Base-by-base conservation (phyloP, 2,329 filamentous ascomycete species). In the Alternaria rosae region DNA sequence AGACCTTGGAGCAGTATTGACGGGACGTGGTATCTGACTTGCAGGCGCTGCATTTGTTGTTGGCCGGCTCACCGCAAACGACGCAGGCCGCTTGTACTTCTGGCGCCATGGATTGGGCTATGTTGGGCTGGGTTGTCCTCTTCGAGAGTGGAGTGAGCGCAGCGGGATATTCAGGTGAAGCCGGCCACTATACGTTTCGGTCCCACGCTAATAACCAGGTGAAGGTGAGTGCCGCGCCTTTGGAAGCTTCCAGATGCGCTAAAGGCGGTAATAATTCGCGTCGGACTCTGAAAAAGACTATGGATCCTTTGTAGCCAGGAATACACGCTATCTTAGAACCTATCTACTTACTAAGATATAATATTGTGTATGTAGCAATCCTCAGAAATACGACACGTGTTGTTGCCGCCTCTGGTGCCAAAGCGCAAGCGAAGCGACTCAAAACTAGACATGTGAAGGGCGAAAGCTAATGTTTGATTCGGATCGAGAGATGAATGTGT, bases 11-110 rank as follows among this genome's bases (percentile, higher is more conserved):
- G 21, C 61, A 61, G 54, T 61, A 66, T 2, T 21, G 25, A 6
- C 17, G 28, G 4, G 41, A 32, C 23, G 21, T 12, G 9, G 6
- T 28, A 4, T 52, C 21, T 6, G 41, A 43, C 6, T 30, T 57
- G 54, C 61, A 64, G 12, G 21, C 54, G 17, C 9, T 1, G 12
- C 64, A 66, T n/a, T 43, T 52, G 23, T 12, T 42, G n/a, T 28
- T 3, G 4, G 63, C 61, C 13, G n/a, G 38, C 4, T 47, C 28
- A 0, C 26, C 32, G 7, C 64, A 64, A 10, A 44, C 26, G 12
- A 17, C 25, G n/a, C 59, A 61, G 3, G 7, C 10, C 6, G 32
- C 8, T n/a, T 32, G n/a, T 21, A 9, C 2, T 15, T 32, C 17
- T 3, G 54, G 4, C 4, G 32, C 20, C 59, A 58, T 61, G 17